These are phyloP conservation scores for Collybiopsis confluens DNA, from an alignment of 768 basidiomycete species.

Conservation along the genomic window DNA sequence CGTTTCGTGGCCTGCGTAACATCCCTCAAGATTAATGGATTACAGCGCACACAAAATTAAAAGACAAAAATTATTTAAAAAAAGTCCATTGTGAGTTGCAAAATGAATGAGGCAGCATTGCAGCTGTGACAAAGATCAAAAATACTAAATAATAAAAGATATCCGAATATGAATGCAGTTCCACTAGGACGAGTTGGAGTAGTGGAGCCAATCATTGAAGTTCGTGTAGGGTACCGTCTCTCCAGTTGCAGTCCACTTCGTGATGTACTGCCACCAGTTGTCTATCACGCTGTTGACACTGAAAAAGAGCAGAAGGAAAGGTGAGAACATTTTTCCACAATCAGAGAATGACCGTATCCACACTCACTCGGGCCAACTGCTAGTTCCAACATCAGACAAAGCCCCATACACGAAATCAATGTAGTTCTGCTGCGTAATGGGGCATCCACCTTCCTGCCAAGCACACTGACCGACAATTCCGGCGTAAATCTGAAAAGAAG, in stretches of 20 bases:
- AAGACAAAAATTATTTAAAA: no score
- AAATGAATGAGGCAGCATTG: no score
- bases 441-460: conserved; percentile 13
- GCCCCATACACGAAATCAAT: conserved; percentile 16
- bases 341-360: neutral
- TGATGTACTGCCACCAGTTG: conserved; percentile 7
- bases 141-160: no score
- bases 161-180: no score
- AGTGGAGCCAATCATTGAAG: conserved; percentile 10
- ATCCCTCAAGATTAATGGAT: no score
- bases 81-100: no score
- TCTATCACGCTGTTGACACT: conserved; percentile 1
- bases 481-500: conserved; percentile 12
- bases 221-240: conserved; percentile 9
- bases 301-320: neutral
- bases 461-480: conserved; percentile 16
- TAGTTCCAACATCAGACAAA: conserved; percentile 4
- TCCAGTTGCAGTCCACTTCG: conserved; percentile 7
- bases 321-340: no score
- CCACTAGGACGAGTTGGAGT: neutral
- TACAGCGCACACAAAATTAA: no score
- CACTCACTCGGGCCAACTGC: conserved; percentile 7
- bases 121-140: no score
- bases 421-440: conserved; percentile 16
- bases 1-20: no score